Evolutionary conservation across 225 moss, liverwort and hornwort species (phyloP).

Genomic region (Asterella californica): DNA sequence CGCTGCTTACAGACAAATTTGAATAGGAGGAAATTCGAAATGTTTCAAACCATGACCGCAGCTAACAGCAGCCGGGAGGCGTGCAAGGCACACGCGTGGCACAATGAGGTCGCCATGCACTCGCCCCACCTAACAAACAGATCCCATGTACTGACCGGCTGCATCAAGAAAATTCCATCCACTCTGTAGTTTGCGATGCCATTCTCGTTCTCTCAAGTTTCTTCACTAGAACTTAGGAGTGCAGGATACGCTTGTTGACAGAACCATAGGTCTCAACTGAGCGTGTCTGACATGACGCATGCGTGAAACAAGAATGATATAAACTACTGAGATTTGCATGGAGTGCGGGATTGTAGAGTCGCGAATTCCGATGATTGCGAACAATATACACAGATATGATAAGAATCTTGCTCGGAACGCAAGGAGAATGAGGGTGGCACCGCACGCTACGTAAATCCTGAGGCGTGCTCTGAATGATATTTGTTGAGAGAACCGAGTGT

Average conservation of each 20-base stretch:
- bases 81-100: neutral
- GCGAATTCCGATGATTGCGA: neutral
- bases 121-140: neutral
- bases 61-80: neutral
- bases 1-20: too few species aligned
- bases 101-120: neutral
- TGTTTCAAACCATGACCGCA: too few species aligned
- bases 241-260: neutral
- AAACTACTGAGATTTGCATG: neutral
- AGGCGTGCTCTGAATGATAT: neutral
- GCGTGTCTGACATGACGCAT: neutral
- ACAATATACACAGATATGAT: neutral
- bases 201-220: slow-evolving; percentile 2
- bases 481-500: neutral
- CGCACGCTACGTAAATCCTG: neutral
- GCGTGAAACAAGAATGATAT: neutral
- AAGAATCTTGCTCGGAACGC: neutral
- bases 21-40: too few species aligned
- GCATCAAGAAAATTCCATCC: neutral
- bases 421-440: slow-evolving; percentile 8
- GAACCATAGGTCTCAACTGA: neutral
- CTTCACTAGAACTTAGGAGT: neutral
- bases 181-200: neutral
- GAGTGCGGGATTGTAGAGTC: neutral
- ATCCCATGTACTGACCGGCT: neutral